phyloP scores from a whole-genome alignment of 306 rosid species.

The Vigna reflexopilosa region DNA sequence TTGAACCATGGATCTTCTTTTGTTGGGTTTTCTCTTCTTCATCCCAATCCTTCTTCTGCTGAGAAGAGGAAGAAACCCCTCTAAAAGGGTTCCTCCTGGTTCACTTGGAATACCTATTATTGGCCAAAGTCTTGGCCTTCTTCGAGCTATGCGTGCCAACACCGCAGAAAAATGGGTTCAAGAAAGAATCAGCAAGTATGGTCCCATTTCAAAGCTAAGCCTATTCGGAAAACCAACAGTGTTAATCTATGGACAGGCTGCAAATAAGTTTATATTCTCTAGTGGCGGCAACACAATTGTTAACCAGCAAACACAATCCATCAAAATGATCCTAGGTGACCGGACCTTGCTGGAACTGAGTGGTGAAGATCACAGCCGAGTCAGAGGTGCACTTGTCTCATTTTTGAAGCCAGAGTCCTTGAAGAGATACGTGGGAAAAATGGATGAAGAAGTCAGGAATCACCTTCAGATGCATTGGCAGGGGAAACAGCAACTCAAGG shows the following conservation, averaged over 20 bases:
- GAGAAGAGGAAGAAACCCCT: conserved; percentile 48
- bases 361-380: conserved; percentile 69
- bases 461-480: conserved; percentile 78
- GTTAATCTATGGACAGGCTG: conserved; percentile 72
- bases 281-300: conserved; percentile 28
- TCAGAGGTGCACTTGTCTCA: conserved; percentile 65
- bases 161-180: conserved; percentile 69
- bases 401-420: conserved; percentile 84
- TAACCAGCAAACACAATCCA: conserved; percentile 61
- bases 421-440: conserved; percentile 63
- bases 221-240: conserved; percentile 80
- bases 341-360: conserved; percentile 57
- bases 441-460: conserved; percentile 64
- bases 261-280: conserved; percentile 67
- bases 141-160: conserved; percentile 66
- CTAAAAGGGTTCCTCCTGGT: conserved; percentile 72
- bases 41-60: conserved; percentile 58
- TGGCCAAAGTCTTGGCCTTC: conserved; percentile 71
- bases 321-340: conserved; percentile 61
- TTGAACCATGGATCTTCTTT: conserved; percentile 46
- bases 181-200: conserved; percentile 64
- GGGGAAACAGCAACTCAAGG: conserved; percentile 63
- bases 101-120: conserved; percentile 74
- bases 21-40: conserved; percentile 49
- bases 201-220: conserved; percentile 74